A percentile compares a stretch with the other conserved stretches of the same genome.
These are phyloP conservation scores for Helotiales sp. DNA, from an alignment of 2,329 filamentous ascomycete species.

Conservation along the genomic window DNA sequence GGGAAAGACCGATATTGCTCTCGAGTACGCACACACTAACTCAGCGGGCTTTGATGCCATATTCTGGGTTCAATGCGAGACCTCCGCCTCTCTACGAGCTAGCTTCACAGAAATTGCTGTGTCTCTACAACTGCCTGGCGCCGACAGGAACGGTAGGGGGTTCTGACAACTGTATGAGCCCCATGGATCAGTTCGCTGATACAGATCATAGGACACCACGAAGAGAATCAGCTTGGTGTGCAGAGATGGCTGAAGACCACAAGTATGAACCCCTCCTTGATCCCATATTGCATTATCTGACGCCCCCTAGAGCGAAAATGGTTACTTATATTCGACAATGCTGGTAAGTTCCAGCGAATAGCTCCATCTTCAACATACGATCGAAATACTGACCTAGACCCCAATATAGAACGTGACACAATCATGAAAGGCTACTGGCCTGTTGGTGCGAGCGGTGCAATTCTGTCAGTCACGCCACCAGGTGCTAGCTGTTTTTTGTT, in stretches of 20 bases:
- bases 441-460: slow-evolving; percentile 29
- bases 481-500: too few relatives aligned
- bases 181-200: too few relatives aligned
- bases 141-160: not conserved
- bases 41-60: slow-evolving; percentile 34
- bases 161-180: too few relatives aligned
- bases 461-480: too few relatives aligned
- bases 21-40: slow-evolving; percentile 34
- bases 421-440: slow-evolving; percentile 38
- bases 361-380: too few relatives aligned
- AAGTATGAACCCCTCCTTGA: too few relatives aligned
- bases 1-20: slow-evolving; percentile 35
- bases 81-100: slow-evolving; percentile 32
- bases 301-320: too few relatives aligned
- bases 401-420: too few relatives aligned
- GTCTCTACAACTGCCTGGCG: slow-evolving; percentile 30
- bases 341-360: slow-evolving; percentile 21
- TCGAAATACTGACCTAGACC: too few relatives aligned
- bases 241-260: slow-evolving; percentile 30
- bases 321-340: slow-evolving; percentile 33
- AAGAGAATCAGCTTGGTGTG: slow-evolving; percentile 29
- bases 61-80: slow-evolving; percentile 40
- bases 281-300: too few relatives aligned
- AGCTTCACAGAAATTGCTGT: slow-evolving; percentile 40
- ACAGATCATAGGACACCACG: slow-evolving; percentile 27